Evolutionary conservation across 2,329 filamentous ascomycete species (phyloP).

Genomic region (Aureobasidium musti): DNA sequence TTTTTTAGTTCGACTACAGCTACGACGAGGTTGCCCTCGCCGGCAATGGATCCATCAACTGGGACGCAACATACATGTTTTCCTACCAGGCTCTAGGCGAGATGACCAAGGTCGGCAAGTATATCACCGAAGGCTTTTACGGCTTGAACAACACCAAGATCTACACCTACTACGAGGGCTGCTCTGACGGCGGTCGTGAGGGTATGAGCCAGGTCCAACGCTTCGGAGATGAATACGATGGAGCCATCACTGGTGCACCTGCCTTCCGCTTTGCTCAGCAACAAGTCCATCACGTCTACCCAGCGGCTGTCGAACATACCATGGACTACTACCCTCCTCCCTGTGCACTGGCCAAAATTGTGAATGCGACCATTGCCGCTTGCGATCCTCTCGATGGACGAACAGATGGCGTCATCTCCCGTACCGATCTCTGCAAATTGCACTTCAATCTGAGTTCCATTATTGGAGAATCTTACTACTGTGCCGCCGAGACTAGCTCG

Average conservation of each 20-base stretch:
- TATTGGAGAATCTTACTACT: conserved; percentile 53
- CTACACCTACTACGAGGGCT: conserved; percentile 57
- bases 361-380: conserved; percentile 56
- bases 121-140: conserved; percentile 48
- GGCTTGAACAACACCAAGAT: conserved; percentile 36
- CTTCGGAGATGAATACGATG: conserved; percentile 53
- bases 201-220: conserved; percentile 56
- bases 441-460: conserved; percentile 51
- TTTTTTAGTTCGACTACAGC: conserved; percentile 48
- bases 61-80: conserved; percentile 54
- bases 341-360: conserved; percentile 54
- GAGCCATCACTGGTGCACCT: conserved; percentile 51
- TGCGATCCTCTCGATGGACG: conserved; percentile 60
- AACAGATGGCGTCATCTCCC: conserved; percentile 56
- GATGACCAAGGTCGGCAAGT: conserved; percentile 53
- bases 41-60: conserved; percentile 55
- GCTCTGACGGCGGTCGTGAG: conserved; percentile 57
- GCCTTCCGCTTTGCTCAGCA: conserved; percentile 52
- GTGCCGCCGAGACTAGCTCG: conserved; percentile 39
- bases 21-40: conserved; percentile 41
- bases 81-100: conserved; percentile 56
- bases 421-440: conserved; percentile 52
- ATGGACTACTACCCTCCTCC: conserved; percentile 48
- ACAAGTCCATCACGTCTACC: conserved; percentile 50
- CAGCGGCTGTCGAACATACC: conserved; percentile 46